Base-by-base conservation (phyloP, 768 basidiomycete genomes). In the Sarcodon sp. region DNA sequence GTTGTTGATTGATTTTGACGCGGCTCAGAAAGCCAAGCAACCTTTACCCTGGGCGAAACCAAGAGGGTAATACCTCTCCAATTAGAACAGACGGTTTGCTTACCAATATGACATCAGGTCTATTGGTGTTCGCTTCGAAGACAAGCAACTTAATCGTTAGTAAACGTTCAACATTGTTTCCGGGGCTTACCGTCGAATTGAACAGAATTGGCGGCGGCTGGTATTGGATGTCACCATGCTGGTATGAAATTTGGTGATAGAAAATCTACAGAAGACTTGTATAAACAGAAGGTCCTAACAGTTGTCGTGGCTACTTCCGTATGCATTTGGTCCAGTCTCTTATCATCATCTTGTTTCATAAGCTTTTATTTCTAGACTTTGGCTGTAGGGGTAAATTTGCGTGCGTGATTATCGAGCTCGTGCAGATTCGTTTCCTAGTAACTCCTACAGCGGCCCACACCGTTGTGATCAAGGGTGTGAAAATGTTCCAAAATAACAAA, bases 331-430 rank as follows among this genome's bases (percentile, higher is more conserved):
- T 35, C 21, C 33, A 12, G 11, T 5, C 13, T 39, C n/a, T 1
- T 16, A 13, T 32, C 33, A 32, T 2, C 36, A 5, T 12, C 35
- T 11, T 33, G 15, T n/a, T 5, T 8, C 9, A 10, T 12, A 16
- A n/a, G 10, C 15, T n/a, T 57, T 21, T 53, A 44, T 35, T 43
- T 50, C 1, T 55, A 93, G 87, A 98, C 94, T 11, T 70, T 99
- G 21, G 93, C 96, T 0, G 91, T 97, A 35, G 94, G 96, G 1
- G 90, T 98, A 33, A 98, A 99, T 59, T 71, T 98, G 47, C 96
- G 89, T 89, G 58, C 53, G 80, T 67, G 15, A 5, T 8, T 18
- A 21, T 21, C 3, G 39, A 13, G 15, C 12, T 44, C 35, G 46
- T 15, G 44, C 36, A 46, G 35, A 34, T n/a, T 21, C 46, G 47